phyloP scores from a whole-genome alignment of 2,329 filamentous ascomycete genomes.

The Nemania diffusa region DNA sequence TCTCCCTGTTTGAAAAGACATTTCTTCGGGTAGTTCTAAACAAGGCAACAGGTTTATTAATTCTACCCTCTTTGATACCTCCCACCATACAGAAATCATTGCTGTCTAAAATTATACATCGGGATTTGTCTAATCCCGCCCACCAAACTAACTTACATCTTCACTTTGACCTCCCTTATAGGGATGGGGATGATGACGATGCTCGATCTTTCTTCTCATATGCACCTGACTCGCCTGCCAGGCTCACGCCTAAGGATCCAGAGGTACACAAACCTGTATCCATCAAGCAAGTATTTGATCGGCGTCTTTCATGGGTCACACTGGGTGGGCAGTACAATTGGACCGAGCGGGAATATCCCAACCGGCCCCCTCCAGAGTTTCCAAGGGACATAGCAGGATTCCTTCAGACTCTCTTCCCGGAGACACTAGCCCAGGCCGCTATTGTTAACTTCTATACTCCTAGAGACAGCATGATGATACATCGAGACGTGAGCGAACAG shows the following conservation, averaged over 20 bases:
- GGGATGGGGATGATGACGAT: constrained; percentile 35
- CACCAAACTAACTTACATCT: constrained; percentile 93
- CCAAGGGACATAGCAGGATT: constrained; percentile 77
- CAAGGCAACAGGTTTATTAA: constrained; percentile 72
- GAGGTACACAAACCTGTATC: constrained; percentile 78
- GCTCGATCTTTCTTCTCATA: constrained; percentile 66
- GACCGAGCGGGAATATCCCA: constrained; percentile 86
- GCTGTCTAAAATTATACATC: constrained; percentile 79
- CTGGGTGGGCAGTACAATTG: constrained; percentile 97
- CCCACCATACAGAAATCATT: constrained; percentile 73
- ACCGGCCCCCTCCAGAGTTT: constrained; percentile 74
- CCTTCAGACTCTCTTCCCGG: constrained; percentile 76
- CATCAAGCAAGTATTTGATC: constrained; percentile 75
- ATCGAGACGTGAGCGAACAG: constrained; percentile 92
- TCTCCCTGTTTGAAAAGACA: constrained; percentile 9
- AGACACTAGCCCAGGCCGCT: constrained; percentile 84
- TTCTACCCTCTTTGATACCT: constrained; percentile 80
- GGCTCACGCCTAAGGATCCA: constrained; percentile 75
- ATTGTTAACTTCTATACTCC: constrained; percentile 95
- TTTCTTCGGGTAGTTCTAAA: constrained; percentile 2
- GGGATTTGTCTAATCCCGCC: constrained; percentile 74
- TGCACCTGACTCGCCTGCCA: constrained; percentile 61
- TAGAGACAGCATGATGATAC: constrained; percentile 89
- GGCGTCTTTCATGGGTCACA: constrained; percentile 91
- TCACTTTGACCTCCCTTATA: constrained; percentile 78